phyloP scores from a whole-genome alignment of 305 asterid species.

The Stenogyne calaminthoides region DNA sequence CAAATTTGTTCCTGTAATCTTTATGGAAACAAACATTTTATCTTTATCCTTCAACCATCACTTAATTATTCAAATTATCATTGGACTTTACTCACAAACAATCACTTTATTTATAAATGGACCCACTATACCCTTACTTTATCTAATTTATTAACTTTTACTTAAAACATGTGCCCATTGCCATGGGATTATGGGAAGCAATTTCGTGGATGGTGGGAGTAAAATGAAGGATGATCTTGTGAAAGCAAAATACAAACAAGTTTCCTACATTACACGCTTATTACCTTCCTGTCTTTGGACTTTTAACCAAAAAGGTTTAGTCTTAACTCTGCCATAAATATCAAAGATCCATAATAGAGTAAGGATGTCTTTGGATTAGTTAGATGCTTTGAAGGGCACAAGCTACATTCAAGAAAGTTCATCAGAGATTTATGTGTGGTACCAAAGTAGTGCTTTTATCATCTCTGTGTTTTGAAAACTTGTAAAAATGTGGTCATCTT shows the following conservation, averaged over 20 bases:
- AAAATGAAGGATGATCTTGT: not conserved
- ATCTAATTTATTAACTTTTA: too few species aligned
- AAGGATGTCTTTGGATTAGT: not conserved
- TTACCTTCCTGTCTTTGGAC: not conserved
- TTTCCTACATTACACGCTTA: not conserved
- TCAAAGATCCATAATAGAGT: not conserved
- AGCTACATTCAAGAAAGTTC: not conserved
- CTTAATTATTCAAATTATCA: too few species aligned
- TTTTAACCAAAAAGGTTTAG: too few species aligned
- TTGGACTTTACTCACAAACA: too few species aligned
- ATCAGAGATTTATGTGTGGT: not conserved
- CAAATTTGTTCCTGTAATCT: too few species aligned
- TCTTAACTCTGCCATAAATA: not conserved
- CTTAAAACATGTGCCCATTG: too few species aligned
- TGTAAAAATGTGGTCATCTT: not conserved
- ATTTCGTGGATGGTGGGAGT: too few species aligned
- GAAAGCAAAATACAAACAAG: not conserved
- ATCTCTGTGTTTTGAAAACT: constrained; percentile 12
- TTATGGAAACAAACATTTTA: too few species aligned
- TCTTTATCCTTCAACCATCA: too few species aligned
- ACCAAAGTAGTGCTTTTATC: not conserved
- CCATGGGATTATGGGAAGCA: too few species aligned
- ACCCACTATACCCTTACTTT: too few species aligned
- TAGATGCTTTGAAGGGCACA: not conserved
- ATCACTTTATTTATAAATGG: too few species aligned